Evolutionary conservation across 1,284 basidiomycete genomes (phyloP).

Genomic region (Leccinum solheimii): DNA sequence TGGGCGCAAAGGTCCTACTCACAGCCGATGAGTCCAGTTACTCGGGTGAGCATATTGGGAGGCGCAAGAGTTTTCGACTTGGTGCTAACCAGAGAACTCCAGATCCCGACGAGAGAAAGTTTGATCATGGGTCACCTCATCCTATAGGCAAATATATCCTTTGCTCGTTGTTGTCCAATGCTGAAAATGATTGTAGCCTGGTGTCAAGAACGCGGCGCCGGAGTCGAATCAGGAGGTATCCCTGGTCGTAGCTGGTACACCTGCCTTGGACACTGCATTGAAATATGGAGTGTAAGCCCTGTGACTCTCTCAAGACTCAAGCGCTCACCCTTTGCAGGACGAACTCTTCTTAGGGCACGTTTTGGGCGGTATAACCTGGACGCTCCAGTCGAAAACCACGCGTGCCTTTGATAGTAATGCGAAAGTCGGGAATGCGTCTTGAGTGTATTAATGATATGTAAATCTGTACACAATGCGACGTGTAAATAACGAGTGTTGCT

Average conservation of each 20-base stretch:
- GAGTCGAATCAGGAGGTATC: constrained; percentile 32
- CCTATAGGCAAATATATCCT: constrained; percentile 61
- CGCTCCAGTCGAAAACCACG: constrained; percentile 53
- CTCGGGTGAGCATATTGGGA: constrained; percentile 18
- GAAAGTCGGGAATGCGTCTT: constrained; percentile 35
- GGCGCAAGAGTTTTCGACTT: too few relatives aligned
- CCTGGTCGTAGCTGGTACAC: constrained; percentile 71
- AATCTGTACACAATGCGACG: constrained; percentile 31
- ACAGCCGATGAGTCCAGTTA: constrained; percentile 44
- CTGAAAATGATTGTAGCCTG: constrained; percentile 36
- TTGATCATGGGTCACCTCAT: constrained; percentile 53
- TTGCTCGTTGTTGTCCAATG: background rate
- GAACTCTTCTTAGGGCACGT: constrained; percentile 59
- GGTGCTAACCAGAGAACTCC: constrained; percentile 29
- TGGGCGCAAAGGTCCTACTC: constrained; percentile 55
- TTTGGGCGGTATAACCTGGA: constrained; percentile 62
- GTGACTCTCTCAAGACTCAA: background rate
- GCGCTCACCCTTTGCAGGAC: constrained; percentile 35
- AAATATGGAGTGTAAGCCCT: constrained; percentile 51
- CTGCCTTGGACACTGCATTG: constrained; percentile 61
- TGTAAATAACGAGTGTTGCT: constrained; percentile 25
- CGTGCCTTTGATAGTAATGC: constrained; percentile 42
- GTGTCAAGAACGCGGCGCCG: constrained; percentile 39
- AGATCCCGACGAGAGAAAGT: constrained; percentile 47
- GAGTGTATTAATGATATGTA: constrained; percentile 26